Base-by-base conservation (phyloP, 768 basidiomycete species). In the Myochromella boudieri region DNA sequence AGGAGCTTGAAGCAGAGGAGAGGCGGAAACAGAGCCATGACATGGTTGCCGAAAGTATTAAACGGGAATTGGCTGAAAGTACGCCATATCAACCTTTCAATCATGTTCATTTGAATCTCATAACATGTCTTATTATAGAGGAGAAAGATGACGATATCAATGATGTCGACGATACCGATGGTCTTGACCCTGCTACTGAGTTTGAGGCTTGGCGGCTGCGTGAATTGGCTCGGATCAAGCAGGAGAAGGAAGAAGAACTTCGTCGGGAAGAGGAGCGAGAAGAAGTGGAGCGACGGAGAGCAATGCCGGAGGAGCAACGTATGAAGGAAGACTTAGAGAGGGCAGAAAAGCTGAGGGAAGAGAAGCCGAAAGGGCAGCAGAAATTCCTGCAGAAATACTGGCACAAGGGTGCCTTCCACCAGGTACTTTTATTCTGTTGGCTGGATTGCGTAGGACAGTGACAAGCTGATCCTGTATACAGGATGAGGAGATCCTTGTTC, bases 341-440 rank as follows among this genome's bases (percentile, higher is more conserved):
- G 32, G 95, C 94, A 2, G 78, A 91, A 48, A 84, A 89, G 63
- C 69, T 80, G 25, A 76, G 97, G 46, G 85, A 86, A 44, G 91
- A 90, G 44, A 95, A 95, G 67, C 89, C 91, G 1, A 89, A 97
- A 62, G 92, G 91, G 3, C 78, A 90, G 52, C 89, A 93, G 62
- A 90, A 84, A 61, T 98, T 98, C 69, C 66, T 98, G 52, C 94
- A 98, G 65, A 98, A 97, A 68, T 99, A 97, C 64, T 98, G 93
- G 84, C 97, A 99, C 73, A 97, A 95, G 68, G 97, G 97, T 58
- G 97, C 95, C 49, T 99, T 98, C 75, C 93, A 97, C 65, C 91
- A 95, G 80, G 94, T 90, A 49, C 25, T 58, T 60, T 9, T 24
- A 9, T 15, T 12, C 7, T 20, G 6, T 8, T 15, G 33, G n/a